Evolutionary conservation across 163 green algal species (phyloP), one percentile per base, ranked within the genome.

Genomic region (Smithsoniella earleae): DNA sequence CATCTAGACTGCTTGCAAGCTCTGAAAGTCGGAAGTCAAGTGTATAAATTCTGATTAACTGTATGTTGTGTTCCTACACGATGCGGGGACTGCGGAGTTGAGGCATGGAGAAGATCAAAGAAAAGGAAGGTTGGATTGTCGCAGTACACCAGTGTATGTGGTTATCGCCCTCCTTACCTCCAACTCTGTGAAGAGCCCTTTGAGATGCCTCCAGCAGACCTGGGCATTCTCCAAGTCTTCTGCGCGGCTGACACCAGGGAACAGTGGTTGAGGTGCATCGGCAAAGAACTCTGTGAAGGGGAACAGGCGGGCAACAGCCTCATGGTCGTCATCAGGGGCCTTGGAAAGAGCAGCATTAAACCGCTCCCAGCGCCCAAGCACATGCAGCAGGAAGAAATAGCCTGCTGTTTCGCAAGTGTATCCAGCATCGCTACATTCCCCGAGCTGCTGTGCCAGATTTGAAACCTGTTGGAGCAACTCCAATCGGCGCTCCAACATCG

Each of bases 361-460:
- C 66, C 82, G 81, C 81, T 87, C 82, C 82, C 82, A 87, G 27
- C 58, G 58, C 6, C n/a, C 58, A 36, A 97, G 81, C 73, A 99
- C 89, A 75, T 98, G 91, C 75, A 98, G 79, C 77, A 97, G 84
- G 91, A 91, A 98, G 79, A 98, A 98, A 84, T 98, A 85, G 3
- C 78, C 87, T 0, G 91, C 91, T 0, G 87, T 98, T 83, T 99
- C 94, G 77, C 94, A 99, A 5, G 92, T 97, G 84, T 95, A 95
- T 1, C 85, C 85, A 55, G 89, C 82, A 36, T 90, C 85, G 63
- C 87, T 84, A 13, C 80, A 74, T 36, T 90, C 82, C 2, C 77
- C 77, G 63, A 93, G 79, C 76, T 83, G 78, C 66, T 79, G 66
- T 4, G 87, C 85, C 77, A 96, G 80, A 73, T 78, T 81, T 78